Evolutionary conservation across 177 flowering plant genomes (phyloP), one percentile per base, ranked within the genome.

Genomic region (Tripterygium wilfordii): DNA sequence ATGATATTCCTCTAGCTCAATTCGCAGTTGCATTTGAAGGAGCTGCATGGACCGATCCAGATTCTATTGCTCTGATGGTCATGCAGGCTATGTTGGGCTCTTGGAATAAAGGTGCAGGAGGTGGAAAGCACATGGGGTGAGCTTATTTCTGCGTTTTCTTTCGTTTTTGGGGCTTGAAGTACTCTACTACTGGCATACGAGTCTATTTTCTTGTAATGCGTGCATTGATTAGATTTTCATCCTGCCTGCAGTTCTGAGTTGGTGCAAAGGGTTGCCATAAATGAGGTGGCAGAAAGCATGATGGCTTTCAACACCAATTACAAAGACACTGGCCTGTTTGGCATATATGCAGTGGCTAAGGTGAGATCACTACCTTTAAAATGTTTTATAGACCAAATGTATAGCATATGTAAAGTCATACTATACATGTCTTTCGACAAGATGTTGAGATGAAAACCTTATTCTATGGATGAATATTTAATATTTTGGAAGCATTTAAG

Each of bases 1-100:
- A 84, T 68, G 97, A 89, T 65, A 19, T 77, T 39, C 92, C 89
- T 41, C 75, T 94, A 49, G 99, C 99, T 8, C 96, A 87, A 71
- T 89, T 89, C 72, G 99, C 96, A 0, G 82, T 94, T 65, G 99
- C 99, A 33, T 88, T 86, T 63, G 67, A 63, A 52, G 99, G 99
- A 52, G 97, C 96, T 52, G 82, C 97, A 8, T 92, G 96, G 92
- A 86, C 91, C 25, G 99, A 92, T 66, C 99, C 99, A 54, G 97
- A 92, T 77, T 82, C 99, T 18, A 75, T 84, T 70, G 80, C 96
- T n/a, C 77, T 92, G 56, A 86, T 92, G 96, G 95, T 92, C 41
- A 89, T 89, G 80, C 97, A 89, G 57, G 61, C 88, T 20, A 77
- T 92, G 91, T 47, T 92, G 64, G 99, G 99, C 45, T 79, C 95